phyloP scores from a whole-genome alignment of 768 basidiomycete genomes.

The Psilocybe tampanensis region DNA sequence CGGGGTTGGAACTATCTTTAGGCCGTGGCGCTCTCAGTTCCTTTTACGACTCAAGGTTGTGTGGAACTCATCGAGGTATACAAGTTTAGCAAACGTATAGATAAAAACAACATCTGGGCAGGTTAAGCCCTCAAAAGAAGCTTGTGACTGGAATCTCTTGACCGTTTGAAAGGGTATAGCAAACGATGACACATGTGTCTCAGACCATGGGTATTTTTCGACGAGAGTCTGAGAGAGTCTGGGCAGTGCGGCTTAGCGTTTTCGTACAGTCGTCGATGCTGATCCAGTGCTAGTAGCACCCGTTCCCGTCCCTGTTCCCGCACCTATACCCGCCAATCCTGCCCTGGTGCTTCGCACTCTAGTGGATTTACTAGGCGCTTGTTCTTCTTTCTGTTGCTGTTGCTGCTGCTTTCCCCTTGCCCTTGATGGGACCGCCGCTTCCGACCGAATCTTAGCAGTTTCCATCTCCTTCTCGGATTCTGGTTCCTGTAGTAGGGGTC shows the following conservation, averaged over 20 bases:
- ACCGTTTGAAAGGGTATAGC: background rate
- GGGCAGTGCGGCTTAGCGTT: background rate
- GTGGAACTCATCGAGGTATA: background rate
- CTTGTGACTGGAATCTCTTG: background rate
- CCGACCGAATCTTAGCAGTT: background rate
- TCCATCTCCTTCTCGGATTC: slow-evolving; percentile 34
- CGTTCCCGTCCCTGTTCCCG: background rate
- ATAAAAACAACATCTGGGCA: background rate
- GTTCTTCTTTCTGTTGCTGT: slow-evolving; percentile 21
- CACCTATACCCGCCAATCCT: slow-evolving; percentile 8
- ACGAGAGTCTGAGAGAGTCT: background rate
- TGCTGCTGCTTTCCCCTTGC: slow-evolving; percentile 9
- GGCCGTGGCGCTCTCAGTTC: slow-evolving; percentile 3
- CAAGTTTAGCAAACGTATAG: slow-evolving; percentile 1
- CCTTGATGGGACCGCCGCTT: slow-evolving; percentile 9
- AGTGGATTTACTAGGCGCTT: slow-evolving; percentile 22
- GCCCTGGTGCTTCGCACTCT: slow-evolving; percentile 24
- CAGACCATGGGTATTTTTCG: background rate
- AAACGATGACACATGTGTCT: background rate
- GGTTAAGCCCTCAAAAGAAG: background rate
- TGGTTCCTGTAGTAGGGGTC: slow-evolving; percentile 26
- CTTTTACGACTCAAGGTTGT: slow-evolving; percentile 5
- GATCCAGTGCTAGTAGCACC: background rate
- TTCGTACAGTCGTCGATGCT: slow-evolving; percentile 8
- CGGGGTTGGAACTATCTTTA: slow-evolving; percentile 8